phyloP scores from a whole-genome alignment of 129 eudicot genomes.

The Chrysanthemum seticuspe region DNA sequence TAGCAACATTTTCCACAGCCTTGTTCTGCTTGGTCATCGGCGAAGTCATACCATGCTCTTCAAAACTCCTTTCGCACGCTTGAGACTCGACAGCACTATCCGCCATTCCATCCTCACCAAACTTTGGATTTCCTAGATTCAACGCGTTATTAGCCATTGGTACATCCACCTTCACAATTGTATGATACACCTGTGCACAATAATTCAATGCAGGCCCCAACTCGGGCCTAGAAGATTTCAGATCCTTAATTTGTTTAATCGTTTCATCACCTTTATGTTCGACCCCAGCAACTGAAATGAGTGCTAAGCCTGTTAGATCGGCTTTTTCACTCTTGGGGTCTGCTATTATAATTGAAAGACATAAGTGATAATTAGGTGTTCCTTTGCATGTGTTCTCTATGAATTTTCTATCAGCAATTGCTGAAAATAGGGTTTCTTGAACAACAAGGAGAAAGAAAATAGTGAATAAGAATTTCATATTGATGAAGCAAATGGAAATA shows the following conservation, averaged over 20 bases:
- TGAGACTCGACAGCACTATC: conserved; percentile 35
- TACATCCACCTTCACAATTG: conserved; percentile 31
- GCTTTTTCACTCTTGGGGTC: no score
- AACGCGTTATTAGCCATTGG: conserved; percentile 33
- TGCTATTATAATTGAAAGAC: background rate
- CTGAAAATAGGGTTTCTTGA: conserved; percentile 17
- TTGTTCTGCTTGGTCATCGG: conserved; percentile 23
- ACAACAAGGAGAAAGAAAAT: conserved; percentile 18
- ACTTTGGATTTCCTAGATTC: conserved; percentile 38
- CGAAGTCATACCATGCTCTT: conserved; percentile 16
- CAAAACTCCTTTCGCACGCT: conserved; percentile 35
- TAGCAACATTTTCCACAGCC: conserved; percentile 31
- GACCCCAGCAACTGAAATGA: conserved; percentile 37
- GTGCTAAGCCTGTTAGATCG: background rate
- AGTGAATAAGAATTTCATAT: conserved; percentile 17
- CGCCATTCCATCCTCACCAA: conserved; percentile 51
- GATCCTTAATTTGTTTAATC: background rate
- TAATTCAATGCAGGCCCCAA: conserved; percentile 16
- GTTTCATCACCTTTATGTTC: conserved; percentile 24
- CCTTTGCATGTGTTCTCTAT: conserved; percentile 39
- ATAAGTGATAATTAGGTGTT: conserved; percentile 37
- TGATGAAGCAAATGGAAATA: background rate
- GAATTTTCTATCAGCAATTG: conserved; percentile 31
- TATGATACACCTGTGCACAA: conserved; percentile 29
- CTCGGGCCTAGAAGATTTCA: conserved; percentile 11